These are phyloP conservation scores for maize (Zea mays) DNA, from an alignment of 176 grass and related monocot genomes.

Conservation along the genomic window Zm-B73-REFERENCE-NAM-5.0 NC_050098.1:6868501-6869000, in stretches of 20 bases:
- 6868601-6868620: slow-evolving; percentile 87
- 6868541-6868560: slow-evolving; percentile 89
- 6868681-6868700: background rate
- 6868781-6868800: slow-evolving; percentile 86
- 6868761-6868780: slow-evolving; percentile 67
- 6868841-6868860: slow-evolving; percentile 80
- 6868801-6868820: slow-evolving; percentile 98
- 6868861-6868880: slow-evolving; percentile 82
- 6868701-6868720: slow-evolving; percentile 5
- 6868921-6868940: slow-evolving; percentile 99
- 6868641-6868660: slow-evolving; percentile 28
- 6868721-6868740: slow-evolving; percentile 42
- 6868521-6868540: slow-evolving; percentile 86
- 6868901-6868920: slow-evolving; percentile 92
- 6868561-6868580: slow-evolving; percentile 71
- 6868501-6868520: slow-evolving; percentile 56
- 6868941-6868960: slow-evolving; percentile 94
- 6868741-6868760: slow-evolving; percentile 41
- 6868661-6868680: slow-evolving; percentile 33
- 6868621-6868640: slow-evolving; percentile 22
- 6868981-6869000: slow-evolving; percentile 23
- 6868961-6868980: background rate
- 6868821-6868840: slow-evolving; percentile 94
- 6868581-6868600: slow-evolving; percentile 89
- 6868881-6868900: slow-evolving; percentile 96